Evolutionary conservation across 768 basidiomycete genomes (phyloP), one percentile per base, ranked within the genome.

Genomic region (Scleroderma bovista): DNA sequence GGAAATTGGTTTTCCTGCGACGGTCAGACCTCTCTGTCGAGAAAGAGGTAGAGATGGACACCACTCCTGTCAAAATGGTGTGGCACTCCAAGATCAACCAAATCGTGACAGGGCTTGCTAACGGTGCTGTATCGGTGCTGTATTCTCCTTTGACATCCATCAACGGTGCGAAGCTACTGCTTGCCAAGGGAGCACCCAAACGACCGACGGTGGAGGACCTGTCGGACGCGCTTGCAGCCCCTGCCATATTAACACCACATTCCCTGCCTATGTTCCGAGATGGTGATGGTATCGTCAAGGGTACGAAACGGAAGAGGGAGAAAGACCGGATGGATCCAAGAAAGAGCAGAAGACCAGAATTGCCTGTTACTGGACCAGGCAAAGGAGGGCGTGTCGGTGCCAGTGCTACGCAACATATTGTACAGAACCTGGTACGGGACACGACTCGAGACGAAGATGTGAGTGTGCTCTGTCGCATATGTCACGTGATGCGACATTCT

Each of bases 81-180:
- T 99, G 96, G 96, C 96, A 97, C 72, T 81, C 90, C 6, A 91
- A 89, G 69, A 98, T 99, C 75, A 99, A 99, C 73, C 66, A 98
- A 88, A 89, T 99, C 60, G 74, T 97, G 51, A 77, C 88, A 34
- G 89, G 93, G 3, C 76, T 93, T 41, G 87, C 96, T 15, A 89
- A 83, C 53, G 96, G 96, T 19, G 78, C 86, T 55, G 83, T 97
- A 58, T 80, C 83, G 51, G 91, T 96, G 44, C 75, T 98, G 39
- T 98, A 99, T 70, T 98, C 95, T 36, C 93, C 96, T 16, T 72
- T 76, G 47, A 85, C 86, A 15, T 97, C 96, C 37, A 72, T 86
- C 53, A 92, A 96, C 62, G 96, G 96, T 13, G 94, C 90, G 34
- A 94, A 96, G 61, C 75, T 98, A 43, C 75, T 93, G 20, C 71